Percentiles rank a stretch among this genome's conserved stretches.
phyloP scores from a whole-genome alignment of 768 basidiomycete species.

The Amylocystis lapponica region DNA sequence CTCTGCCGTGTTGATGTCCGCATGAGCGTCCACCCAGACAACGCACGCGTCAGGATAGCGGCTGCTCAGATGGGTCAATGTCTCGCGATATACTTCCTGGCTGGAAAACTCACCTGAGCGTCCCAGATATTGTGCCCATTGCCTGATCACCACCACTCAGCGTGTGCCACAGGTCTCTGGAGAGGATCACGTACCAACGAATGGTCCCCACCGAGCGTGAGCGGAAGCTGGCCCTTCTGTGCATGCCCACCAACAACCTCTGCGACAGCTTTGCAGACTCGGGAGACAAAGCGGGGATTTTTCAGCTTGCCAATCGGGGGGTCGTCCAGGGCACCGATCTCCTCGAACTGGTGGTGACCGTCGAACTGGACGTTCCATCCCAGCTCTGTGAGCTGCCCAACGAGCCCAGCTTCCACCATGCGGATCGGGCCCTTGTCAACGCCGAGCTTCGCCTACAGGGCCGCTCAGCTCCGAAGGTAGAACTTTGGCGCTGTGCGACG shows the following conservation, averaged over 20 bases:
- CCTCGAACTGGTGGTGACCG: conserved; percentile 86
- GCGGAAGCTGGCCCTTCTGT: conserved; percentile 72
- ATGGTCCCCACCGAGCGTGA: conserved; percentile 96
- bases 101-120: conserved; percentile 54
- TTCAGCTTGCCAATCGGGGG: conserved; percentile 86
- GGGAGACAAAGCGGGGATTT: conserved; percentile 84
- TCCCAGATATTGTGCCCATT: conserved; percentile 93
- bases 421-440: conserved; percentile 88
- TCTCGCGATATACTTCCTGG: neutral
- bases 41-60: conserved; percentile 78
- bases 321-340: conserved; percentile 55
- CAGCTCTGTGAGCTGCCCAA: conserved; percentile 66
- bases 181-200: conserved; percentile 57
- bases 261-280: conserved; percentile 77
- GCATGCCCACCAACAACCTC: conserved; percentile 69
- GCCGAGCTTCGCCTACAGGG: conserved; percentile 60
- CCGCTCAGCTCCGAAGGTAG: neutral
- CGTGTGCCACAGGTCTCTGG: neutral
- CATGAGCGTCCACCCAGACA: conserved; percentile 96
- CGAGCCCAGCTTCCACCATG: conserved; percentile 82
- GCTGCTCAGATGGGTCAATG: conserved; percentile 29
- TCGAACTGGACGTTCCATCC: conserved; percentile 91
- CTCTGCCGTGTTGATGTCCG: conserved; percentile 90
- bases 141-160: conserved; percentile 36
- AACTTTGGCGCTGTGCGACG: conserved; percentile 15